These are phyloP conservation scores for Aurifilum marmelostoma DNA, from an alignment of 2,329 filamentous ascomycete species.

Conservation along the genomic window DNA sequence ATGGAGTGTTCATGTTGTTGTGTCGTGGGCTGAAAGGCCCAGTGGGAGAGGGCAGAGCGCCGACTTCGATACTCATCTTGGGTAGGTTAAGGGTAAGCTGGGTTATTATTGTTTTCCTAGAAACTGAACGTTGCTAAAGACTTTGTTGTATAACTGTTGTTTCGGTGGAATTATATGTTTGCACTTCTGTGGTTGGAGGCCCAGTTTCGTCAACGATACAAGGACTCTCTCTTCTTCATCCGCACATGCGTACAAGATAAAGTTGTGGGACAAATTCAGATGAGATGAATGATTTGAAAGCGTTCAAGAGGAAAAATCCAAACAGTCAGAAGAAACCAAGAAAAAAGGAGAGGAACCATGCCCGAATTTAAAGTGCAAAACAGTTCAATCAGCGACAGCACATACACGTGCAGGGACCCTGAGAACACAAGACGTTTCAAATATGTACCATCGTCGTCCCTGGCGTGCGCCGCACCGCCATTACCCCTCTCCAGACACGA, in stretches of 20 bases:
- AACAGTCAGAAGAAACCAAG: not conserved
- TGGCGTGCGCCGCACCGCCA: not conserved
- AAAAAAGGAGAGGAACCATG: not conserved
- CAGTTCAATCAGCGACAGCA: not conserved
- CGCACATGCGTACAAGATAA: not conserved
- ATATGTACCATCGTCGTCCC: slow-evolving; percentile 24
- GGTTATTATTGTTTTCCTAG: too few relatives aligned
- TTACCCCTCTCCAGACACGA: slow-evolving; percentile 2
- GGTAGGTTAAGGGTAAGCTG: too few relatives aligned
- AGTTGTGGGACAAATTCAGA: not conserved
- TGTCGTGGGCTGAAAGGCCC: slow-evolving; percentile 26
- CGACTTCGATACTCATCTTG: slow-evolving; percentile 26
- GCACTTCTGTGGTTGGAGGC: not conserved
- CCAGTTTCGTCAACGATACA: not conserved
- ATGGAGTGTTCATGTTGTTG: slow-evolving; percentile 12
- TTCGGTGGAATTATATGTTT: not conserved
- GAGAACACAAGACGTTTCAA: slow-evolving; percentile 24
- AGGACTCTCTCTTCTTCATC: not conserved
- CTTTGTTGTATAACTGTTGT: not conserved
- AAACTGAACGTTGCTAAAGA: too few relatives aligned
- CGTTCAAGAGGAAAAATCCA: not conserved
- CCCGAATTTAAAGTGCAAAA: not conserved
- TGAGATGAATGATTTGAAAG: not conserved
- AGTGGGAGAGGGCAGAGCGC: slow-evolving; percentile 21
- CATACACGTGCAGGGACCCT: not conserved